Percentiles rank a stretch among this genome's conserved stretches.
Conservation (phyloP, 768 basidiomycete species). For the Mycena albidolilacea region DNA sequence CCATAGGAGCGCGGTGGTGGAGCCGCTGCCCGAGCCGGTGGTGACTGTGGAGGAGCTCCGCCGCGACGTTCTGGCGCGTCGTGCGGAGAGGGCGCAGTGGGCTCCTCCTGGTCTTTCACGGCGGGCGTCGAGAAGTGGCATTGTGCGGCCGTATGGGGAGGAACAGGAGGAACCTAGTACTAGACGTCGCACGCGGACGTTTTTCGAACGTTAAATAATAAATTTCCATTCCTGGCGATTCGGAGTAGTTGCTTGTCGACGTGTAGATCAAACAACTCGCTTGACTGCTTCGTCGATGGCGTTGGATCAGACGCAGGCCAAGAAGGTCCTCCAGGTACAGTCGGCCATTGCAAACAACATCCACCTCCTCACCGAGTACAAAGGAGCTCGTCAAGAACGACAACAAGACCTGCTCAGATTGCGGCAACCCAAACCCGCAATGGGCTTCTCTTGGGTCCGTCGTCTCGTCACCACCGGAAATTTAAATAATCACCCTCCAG, state of each 20-base stretch:
- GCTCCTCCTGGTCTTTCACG: neutral
- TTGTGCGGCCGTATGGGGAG: neutral
- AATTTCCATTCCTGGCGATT: too few species aligned
- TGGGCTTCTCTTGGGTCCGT: constrained; percentile 90
- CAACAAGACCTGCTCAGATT: constrained; percentile 88
- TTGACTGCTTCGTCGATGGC: neutral
- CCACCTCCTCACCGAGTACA: too few species aligned
- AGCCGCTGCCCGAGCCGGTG: neutral
- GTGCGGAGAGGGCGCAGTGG: neutral
- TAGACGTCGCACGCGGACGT: neutral
- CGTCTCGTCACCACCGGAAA: constrained; percentile 8
- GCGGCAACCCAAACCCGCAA: constrained; percentile 91
- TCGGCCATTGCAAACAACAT: too few species aligned
- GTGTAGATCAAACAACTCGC: too few species aligned
- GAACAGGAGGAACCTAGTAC: neutral
- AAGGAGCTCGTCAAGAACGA: constrained; percentile 78
- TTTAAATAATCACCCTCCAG: constrained; percentile 51
- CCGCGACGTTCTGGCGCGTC: neutral
- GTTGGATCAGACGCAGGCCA: constrained; percentile 78
- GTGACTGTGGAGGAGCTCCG: neutral
- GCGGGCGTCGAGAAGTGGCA: neutral
- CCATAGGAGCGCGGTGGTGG: neutral
- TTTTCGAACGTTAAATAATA: neutral
- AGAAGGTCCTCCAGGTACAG: constrained; percentile 69
- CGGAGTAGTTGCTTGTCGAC: too few species aligned